Percentiles rank a stretch among this genome's conserved stretches.
These are phyloP conservation scores for Tuber aestivum DNA, from an alignment of 495 filamentous ascomycete species.

Conservation along the genomic window DNA sequence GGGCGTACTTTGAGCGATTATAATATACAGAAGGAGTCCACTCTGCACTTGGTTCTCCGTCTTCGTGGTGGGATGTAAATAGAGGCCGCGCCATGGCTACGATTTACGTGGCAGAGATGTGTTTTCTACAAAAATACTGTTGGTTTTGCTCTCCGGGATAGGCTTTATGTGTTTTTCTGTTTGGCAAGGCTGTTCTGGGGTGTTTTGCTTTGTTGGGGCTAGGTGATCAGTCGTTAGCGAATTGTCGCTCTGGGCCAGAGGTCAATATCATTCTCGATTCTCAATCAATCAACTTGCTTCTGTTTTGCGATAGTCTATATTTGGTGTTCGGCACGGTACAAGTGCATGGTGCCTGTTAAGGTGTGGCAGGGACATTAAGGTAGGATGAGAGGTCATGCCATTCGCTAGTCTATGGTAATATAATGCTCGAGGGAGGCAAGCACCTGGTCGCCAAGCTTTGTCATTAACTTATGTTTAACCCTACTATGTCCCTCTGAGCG, in stretches of 20 bases:
- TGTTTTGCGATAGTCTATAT: background rate
- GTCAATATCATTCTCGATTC: background rate
- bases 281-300: background rate
- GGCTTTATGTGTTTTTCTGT: background rate
- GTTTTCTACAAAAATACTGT: slow-evolving; percentile 1
- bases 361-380: no score
- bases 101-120: background rate
- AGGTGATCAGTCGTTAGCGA: background rate
- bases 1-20: slow-evolving; percentile 94
- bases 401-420: no score
- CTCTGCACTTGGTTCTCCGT: slow-evolving; percentile 91
- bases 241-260: background rate
- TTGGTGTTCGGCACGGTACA: no score
- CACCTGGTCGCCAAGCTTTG: no score
- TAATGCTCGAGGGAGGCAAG: no score
- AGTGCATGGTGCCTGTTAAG: no score
- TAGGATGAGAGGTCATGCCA: no score
- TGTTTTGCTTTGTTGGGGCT: background rate
- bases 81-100: background rate
- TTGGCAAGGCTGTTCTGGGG: background rate
- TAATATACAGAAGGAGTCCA: slow-evolving; percentile 98
- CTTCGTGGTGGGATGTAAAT: slow-evolving; percentile 99
- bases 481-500: no score
- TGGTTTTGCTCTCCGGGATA: background rate
- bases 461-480: no score